phyloP scores from a whole-genome alignment of 2,329 filamentous ascomycete species.

The Aspergillus sp. region DNA sequence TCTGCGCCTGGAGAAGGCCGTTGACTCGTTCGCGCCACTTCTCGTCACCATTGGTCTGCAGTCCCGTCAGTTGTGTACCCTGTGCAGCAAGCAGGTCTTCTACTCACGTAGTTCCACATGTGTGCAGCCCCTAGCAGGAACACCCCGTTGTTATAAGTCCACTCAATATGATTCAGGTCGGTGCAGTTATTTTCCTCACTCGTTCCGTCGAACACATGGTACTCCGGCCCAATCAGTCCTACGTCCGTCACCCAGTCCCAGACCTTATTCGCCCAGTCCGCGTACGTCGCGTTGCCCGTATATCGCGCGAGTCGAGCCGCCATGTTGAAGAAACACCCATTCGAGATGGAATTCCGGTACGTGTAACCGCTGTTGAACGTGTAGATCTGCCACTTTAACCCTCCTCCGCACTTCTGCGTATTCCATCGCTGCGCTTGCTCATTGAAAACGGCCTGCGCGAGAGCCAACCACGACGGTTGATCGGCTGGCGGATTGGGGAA shows the following conservation, averaged over 20 bases:
- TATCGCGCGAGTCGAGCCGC: conserved; percentile 19
- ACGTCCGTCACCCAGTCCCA: conserved; percentile 55
- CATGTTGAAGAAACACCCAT: conserved; percentile 22
- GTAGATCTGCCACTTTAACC: conserved; percentile 49
- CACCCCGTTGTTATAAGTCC: conserved; percentile 57
- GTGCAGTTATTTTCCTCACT: conserved; percentile 53
- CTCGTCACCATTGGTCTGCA: conserved; percentile 37
- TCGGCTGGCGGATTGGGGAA: conserved; percentile 66
- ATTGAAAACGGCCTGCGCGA: conserved; percentile 79
- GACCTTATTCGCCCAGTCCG: conserved; percentile 66
- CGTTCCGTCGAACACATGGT: conserved; percentile 55
- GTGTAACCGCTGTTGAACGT: conserved; percentile 19
- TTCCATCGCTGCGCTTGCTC: conserved; percentile 73
- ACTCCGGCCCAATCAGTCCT: conserved; percentile 48
- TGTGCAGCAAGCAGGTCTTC: too few species aligned
- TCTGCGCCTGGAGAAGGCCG: conserved; percentile 56
- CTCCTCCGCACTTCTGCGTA: conserved; percentile 63
- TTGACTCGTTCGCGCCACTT: conserved; percentile 56
- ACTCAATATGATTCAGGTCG: conserved; percentile 52
- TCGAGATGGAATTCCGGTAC: conserved; percentile 20
- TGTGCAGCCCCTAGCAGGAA: conserved; percentile 55
- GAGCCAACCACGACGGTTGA: conserved; percentile 69
- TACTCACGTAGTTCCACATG: conserved; percentile 54
- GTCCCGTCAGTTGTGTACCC: neutral
- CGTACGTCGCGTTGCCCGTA: conserved; percentile 18